Conservation (phyloP, 495 filamentous ascomycete genomes). For the Penicillium verhagenii region DNA sequence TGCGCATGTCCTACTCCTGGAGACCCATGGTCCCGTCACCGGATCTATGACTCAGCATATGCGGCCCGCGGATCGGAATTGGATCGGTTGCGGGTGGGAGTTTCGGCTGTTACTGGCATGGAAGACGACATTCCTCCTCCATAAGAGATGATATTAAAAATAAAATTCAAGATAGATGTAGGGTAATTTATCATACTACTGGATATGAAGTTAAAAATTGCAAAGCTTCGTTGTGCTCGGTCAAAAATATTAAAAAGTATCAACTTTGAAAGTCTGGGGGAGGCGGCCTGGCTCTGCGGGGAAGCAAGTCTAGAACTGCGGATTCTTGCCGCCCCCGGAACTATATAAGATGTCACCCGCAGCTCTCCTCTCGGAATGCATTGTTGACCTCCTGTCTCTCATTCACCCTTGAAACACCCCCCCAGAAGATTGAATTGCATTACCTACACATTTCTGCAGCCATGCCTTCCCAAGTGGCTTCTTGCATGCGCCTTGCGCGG, state of each 20-base stretch:
- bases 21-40: background rate
- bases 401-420: background rate
- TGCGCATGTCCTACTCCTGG: too few species aligned
- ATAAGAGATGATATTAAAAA: background rate
- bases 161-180: background rate
- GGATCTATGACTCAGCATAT: conserved; percentile 6
- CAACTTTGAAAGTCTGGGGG: too few species aligned
- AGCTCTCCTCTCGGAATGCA: background rate
- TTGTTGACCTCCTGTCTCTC: background rate
- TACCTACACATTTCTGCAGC: background rate
- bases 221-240: background rate
- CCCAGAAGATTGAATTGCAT: background rate
- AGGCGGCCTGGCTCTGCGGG: conserved; percentile 4
- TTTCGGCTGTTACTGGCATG: conserved; percentile 1
- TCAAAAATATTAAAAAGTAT: background rate
- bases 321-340: conserved; percentile 5
- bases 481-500: conserved; percentile 44
- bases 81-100: conserved; percentile 18
- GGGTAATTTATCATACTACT: background rate
- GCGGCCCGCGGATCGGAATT: conserved; percentile 30
- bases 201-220: background rate
- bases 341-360: conserved; percentile 7
- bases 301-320: background rate
- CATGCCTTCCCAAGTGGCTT: conserved; percentile 49
- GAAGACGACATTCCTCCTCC: background rate